Conservation (phyloP, 2,329 filamentous ascomycete genomes). For the Colletotrichum phormii region DNA sequence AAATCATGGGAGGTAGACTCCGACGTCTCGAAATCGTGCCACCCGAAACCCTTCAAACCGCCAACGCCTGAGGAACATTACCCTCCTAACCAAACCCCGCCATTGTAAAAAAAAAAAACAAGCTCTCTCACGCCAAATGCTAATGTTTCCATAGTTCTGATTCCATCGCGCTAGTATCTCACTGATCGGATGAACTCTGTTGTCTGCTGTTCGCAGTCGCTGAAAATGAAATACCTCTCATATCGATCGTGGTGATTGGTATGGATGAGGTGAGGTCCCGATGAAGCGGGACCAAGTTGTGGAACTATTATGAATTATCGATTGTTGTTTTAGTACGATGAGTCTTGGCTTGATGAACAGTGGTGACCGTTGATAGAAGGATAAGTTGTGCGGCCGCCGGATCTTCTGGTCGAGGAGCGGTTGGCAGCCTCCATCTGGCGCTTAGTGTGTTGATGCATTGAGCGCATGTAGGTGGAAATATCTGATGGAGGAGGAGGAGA, state of each 20-base stretch:
- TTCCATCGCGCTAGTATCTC: background rate
- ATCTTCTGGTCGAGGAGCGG: conserved; percentile 51
- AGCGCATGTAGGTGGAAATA: conserved; percentile 67
- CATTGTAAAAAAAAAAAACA: background rate
- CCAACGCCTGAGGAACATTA: conserved; percentile 4
- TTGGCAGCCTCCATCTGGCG: conserved; percentile 71
- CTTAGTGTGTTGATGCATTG: conserved; percentile 75
- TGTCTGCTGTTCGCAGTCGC: background rate
- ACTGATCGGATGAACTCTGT: background rate
- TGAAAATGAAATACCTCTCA: background rate
- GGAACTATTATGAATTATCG: rapidly evolving
- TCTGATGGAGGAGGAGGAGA: conserved; percentile 56
- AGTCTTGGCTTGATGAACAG: conserved; percentile 5
- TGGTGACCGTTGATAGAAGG: conserved; percentile 44
- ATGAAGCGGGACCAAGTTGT: no score
- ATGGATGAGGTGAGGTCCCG: background rate
- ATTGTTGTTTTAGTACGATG: conserved; percentile 5
- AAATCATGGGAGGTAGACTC: background rate
- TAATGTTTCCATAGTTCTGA: background rate
- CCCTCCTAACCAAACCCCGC: background rate
- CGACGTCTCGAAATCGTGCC: background rate
- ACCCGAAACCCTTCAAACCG: background rate
- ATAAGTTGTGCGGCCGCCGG: conserved; percentile 31
- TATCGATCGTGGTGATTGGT: no score
- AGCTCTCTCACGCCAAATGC: background rate